phyloP scores from a whole-genome alignment of 495 filamentous ascomycete species.

The Aspergillus kassunensis region DNA sequence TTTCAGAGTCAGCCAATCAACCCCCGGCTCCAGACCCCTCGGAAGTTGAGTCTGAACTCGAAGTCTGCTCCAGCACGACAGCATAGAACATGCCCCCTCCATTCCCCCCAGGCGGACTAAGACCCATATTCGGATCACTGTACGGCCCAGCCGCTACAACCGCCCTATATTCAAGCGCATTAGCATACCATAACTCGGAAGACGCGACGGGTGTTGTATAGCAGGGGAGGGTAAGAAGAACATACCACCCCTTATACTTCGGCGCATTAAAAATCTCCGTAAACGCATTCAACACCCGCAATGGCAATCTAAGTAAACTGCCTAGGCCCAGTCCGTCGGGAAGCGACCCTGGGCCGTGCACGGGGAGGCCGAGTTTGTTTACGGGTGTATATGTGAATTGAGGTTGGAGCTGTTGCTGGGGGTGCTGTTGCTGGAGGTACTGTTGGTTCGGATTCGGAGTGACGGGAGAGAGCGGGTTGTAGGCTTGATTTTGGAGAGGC shows the following conservation, averaged over 20 bases:
- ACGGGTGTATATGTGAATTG: constrained; percentile 35
- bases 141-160: constrained; percentile 38
- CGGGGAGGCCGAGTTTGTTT: constrained; percentile 42
- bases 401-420: constrained; percentile 30
- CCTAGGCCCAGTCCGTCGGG: constrained; percentile 12
- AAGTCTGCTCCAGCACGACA: constrained; percentile 36
- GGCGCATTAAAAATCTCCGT: constrained; percentile 45
- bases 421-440: constrained; percentile 30
- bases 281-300: constrained; percentile 37
- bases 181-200: background rate
- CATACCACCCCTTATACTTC: constrained; percentile 45
- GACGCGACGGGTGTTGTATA: background rate
- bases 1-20: background rate
- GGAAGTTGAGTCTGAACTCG: background rate
- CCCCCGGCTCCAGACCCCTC: background rate
- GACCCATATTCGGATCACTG: constrained; percentile 38
- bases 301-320: constrained; percentile 32
- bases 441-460: constrained; percentile 23
- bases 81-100: constrained; percentile 44
- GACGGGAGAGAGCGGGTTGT: background rate
- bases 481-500: background rate
- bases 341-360: constrained; percentile 34
- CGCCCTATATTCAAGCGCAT: constrained; percentile 23
- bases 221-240: constrained; percentile 13
- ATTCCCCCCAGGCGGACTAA: background rate